Evolutionary conservation across 2,329 filamentous ascomycete genomes (phyloP).

Genomic region (Ascosphaera apis): DNA sequence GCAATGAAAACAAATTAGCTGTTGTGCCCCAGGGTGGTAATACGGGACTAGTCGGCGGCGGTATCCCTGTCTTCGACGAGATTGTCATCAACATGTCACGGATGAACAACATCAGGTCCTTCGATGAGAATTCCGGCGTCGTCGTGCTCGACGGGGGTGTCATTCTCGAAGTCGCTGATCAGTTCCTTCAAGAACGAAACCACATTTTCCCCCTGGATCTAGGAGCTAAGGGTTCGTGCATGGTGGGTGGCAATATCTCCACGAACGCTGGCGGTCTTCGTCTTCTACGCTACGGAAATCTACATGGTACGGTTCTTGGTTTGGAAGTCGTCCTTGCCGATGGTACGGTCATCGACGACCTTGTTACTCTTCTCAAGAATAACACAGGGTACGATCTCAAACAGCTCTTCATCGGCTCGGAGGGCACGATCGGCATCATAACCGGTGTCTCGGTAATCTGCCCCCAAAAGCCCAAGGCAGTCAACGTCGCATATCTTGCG

Average conservation of each 20-base stretch:
- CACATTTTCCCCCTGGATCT: constrained; percentile 92
- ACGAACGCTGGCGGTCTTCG: constrained; percentile 88
- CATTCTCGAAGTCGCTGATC: constrained; percentile 73
- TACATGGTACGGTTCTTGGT: constrained; percentile 82
- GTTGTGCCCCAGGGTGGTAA: constrained; percentile 96
- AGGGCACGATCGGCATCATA: constrained; percentile 87
- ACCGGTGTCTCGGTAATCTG: constrained; percentile 78
- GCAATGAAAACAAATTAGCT: constrained; percentile 76
- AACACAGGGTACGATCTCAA: constrained; percentile 97
- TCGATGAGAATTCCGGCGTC: constrained; percentile 80
- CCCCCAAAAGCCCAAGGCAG: constrained; percentile 62
- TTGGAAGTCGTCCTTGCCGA: constrained; percentile 86
- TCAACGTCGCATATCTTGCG: constrained; percentile 90
- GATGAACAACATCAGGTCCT: constrained; percentile 78
- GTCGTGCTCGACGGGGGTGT: constrained; percentile 78
- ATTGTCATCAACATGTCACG: constrained; percentile 77
- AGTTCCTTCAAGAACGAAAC: constrained; percentile 56
- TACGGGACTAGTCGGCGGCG: constrained; percentile 84
- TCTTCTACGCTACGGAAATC: constrained; percentile 72
- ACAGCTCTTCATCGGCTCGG: constrained; percentile 85
- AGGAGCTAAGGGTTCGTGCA: constrained; percentile 93
- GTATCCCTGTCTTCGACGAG: constrained; percentile 93
- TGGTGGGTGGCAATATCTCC: constrained; percentile 85
- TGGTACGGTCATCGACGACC: constrained; percentile 74
- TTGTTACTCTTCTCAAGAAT: constrained; percentile 80